phyloP scores from a whole-genome alignment of 495 filamentous ascomycete species.

The Talaromyces adpressus region DNA sequence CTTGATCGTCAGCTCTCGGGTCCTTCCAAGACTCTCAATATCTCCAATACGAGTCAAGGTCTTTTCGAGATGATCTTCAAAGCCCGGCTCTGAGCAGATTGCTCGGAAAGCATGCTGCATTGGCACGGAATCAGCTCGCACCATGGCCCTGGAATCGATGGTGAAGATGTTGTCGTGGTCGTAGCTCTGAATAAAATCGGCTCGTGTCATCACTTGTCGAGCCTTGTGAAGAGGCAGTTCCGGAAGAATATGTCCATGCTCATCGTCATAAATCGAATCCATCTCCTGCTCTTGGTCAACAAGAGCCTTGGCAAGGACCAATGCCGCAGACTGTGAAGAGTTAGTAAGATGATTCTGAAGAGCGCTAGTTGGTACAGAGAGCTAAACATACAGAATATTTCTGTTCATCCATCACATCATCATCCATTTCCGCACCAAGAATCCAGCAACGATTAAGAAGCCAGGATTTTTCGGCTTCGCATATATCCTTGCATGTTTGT shows the following conservation, averaged over 20 bases:
- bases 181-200: conserved; percentile 88
- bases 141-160: conserved; percentile 80
- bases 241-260: conserved; percentile 70
- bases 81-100: conserved; percentile 64
- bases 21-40: conserved; percentile 90
- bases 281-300: conserved; percentile 72
- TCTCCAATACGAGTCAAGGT: conserved; percentile 78
- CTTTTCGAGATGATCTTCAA: conserved; percentile 72
- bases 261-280: conserved; percentile 52
- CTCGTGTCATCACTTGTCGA: conserved; percentile 86
- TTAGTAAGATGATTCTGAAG: conserved; percentile 9
- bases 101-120: conserved; percentile 90
- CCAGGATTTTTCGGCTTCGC: conserved; percentile 81
- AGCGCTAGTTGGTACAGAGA: neutral
- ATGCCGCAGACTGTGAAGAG: conserved; percentile 63
- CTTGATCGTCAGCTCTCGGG: conserved; percentile 87
- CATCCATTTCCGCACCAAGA: conserved; percentile 87
- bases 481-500: conserved; percentile 69
- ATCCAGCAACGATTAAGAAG: conserved; percentile 94
- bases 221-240: conserved; percentile 77
- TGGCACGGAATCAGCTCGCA: conserved; percentile 88
- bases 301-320: conserved; percentile 86
- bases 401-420: conserved; percentile 96
- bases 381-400: conserved; percentile 71
- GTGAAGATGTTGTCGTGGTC: conserved; percentile 95